Conservation (phyloP, 805 yeast genomes). For the Saccharomycopsis fermentans region DNA sequence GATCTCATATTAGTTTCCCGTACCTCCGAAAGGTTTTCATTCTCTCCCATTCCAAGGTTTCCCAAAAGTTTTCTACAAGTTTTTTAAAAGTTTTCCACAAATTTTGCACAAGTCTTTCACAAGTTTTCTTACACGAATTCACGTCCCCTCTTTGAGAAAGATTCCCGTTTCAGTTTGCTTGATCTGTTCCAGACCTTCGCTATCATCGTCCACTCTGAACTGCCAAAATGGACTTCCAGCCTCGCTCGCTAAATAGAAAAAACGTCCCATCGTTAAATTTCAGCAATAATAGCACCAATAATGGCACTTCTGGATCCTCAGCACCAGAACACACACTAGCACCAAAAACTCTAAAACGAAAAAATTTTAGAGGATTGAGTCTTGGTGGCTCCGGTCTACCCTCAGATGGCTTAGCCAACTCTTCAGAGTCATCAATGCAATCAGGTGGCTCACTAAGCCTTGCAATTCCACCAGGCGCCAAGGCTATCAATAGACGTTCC, state of each 20-base stretch:
- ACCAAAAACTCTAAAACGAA: constrained; percentile 15
- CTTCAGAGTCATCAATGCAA: not conserved
- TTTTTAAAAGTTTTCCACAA: no score
- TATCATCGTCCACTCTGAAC: no score
- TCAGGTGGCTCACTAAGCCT: not conserved
- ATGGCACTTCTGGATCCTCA: not conserved
- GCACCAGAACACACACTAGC: constrained; percentile 5
- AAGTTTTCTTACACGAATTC: no score
- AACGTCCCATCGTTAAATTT: constrained; percentile 1
- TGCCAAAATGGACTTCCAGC: not conserved
- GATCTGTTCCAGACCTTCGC: no score
- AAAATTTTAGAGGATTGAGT: constrained; percentile 13
- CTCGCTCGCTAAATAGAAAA: constrained; percentile 1
- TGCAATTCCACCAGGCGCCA: not conserved
- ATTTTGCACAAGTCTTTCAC: no score
- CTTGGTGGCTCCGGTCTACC: constrained; percentile 1
- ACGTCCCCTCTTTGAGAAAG: no score
- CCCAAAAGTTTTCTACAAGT: no score
- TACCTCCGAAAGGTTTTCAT: no score
- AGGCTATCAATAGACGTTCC: constrained; percentile 4
- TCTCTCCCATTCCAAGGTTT: no score
- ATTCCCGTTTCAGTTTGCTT: no score
- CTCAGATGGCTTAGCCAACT: not conserved
- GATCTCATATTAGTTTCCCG: no score
- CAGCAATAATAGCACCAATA: not conserved